phyloP scores from a whole-genome alignment of 1,284 basidiomycete species.

The Phellopilus nigrolimitatus region DNA sequence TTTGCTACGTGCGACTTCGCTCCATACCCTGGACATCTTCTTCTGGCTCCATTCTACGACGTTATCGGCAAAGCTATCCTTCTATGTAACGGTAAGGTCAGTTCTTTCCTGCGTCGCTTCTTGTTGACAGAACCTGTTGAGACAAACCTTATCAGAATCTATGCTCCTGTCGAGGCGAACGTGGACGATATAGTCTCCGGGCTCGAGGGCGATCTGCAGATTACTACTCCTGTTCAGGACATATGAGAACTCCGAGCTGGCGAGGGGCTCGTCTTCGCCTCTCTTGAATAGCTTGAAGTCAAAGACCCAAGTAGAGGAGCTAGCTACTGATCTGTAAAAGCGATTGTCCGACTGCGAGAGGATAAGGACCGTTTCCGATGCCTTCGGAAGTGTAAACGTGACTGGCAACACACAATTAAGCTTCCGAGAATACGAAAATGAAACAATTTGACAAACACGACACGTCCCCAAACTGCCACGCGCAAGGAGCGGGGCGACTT shows the following conservation, averaged over 20 bases:
- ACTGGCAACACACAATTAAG: conserved; percentile 28
- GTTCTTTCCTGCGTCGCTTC: too few species aligned
- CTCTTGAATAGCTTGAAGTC: conserved; percentile 46
- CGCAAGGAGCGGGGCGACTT: conserved; percentile 32
- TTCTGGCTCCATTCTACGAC: neutral
- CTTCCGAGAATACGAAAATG: conserved; percentile 21
- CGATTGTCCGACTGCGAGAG: conserved; percentile 45
- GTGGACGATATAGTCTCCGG: conserved; percentile 49
- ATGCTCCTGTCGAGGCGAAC: conserved; percentile 37
- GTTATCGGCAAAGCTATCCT: neutral
- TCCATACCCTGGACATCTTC: conserved; percentile 29
- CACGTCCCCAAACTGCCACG: conserved; percentile 46
- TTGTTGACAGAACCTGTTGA: neutral
- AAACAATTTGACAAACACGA: conserved; percentile 30
- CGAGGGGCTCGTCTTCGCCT: conserved; percentile 34
- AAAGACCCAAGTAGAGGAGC: conserved; percentile 35
- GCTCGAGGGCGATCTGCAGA: conserved; percentile 37
- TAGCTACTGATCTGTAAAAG: conserved; percentile 37
- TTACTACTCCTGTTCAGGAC: conserved; percentile 39
- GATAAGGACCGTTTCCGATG: conserved; percentile 40
- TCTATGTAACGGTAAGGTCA: neutral
- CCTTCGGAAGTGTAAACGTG: conserved; percentile 36
- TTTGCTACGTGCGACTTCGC: conserved; percentile 39
- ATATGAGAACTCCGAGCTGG: conserved; percentile 33
- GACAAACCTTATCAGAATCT: conserved; percentile 16